These are phyloP conservation scores for Fusarium sp. DNA, from an alignment of 2,329 filamentous ascomycete genomes.

Conservation along the genomic window DNA sequence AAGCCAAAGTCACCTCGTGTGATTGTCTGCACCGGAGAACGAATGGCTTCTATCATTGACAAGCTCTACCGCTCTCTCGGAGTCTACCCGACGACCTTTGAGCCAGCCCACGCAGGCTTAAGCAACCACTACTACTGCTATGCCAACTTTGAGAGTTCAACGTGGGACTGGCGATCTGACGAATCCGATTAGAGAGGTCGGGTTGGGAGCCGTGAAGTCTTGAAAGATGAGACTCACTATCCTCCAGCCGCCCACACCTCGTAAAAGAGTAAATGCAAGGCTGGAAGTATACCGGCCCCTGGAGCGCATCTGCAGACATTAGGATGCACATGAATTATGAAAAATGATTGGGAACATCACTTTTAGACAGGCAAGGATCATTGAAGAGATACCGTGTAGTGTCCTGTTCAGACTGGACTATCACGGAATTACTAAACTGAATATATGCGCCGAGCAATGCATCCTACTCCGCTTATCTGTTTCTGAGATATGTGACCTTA, in stretches of 20 bases:
- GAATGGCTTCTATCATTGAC: slow-evolving; percentile 75
- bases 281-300: not conserved
- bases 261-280: not conserved
- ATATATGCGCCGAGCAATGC: slow-evolving; percentile 44
- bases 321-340: not conserved
- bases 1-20: slow-evolving; percentile 62
- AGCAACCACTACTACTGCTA: slow-evolving; percentile 89
- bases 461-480: slow-evolving; percentile 28
- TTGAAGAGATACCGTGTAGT: slow-evolving; percentile 8
- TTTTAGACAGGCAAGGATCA: not conserved
- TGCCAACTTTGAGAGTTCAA: slow-evolving; percentile 79
- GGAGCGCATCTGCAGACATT: not conserved
- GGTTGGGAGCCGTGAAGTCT: not conserved
- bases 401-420: slow-evolving; percentile 8
- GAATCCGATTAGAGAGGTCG: slow-evolving; percentile 17
- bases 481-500: slow-evolving; percentile 3
- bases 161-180: slow-evolving; percentile 61
- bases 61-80: slow-evolving; percentile 78
- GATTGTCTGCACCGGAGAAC: slow-evolving; percentile 83
- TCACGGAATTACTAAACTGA: slow-evolving; percentile 30
- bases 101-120: slow-evolving; percentile 78
- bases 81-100: slow-evolving; percentile 76
- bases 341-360: not conserved
- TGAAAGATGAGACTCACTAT: not conserved
- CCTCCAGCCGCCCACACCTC: not conserved